Evolutionary conservation across 2,329 filamentous ascomycete species (phyloP).

Genomic region (Ustilaginoidea virens): DNA sequence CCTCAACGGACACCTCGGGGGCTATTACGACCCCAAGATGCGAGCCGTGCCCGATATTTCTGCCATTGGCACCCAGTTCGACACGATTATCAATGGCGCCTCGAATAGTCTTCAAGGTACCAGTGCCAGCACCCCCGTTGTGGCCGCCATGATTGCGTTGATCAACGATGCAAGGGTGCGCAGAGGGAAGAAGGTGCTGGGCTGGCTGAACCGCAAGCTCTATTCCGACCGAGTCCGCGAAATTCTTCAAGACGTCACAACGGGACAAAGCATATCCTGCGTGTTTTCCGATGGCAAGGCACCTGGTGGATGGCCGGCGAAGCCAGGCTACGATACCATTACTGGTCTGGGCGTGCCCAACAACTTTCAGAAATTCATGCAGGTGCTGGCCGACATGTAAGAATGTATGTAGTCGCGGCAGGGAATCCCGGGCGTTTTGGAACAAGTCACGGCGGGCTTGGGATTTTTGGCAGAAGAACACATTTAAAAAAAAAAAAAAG

Average conservation of each 20-base stretch:
- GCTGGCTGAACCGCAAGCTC: slow-evolving; percentile 36
- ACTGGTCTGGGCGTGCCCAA: slow-evolving; percentile 33
- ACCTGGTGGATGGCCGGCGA: slow-evolving; percentile 27
- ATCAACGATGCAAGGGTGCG: slow-evolving; percentile 38
- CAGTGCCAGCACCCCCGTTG: slow-evolving; percentile 36
- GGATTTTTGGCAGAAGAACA: too few relatives aligned
- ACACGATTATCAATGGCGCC: slow-evolving; percentile 16
- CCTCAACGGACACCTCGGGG: slow-evolving; percentile 25
- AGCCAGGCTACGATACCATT: slow-evolving; percentile 29
- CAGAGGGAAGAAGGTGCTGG: slow-evolving; percentile 30
- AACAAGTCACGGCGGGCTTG: too few relatives aligned
- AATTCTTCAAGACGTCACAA: slow-evolving; percentile 25
- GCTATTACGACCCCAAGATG: slow-evolving; percentile 28
- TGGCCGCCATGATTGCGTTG: slow-evolving; percentile 37
- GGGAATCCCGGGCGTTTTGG: too few relatives aligned
- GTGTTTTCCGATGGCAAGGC: slow-evolving; percentile 15
- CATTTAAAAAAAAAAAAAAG: too few relatives aligned
- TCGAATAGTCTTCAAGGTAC: slow-evolving; percentile 22
- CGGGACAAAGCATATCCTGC: slow-evolving; percentile 25
- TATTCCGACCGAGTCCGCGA: slow-evolving; percentile 23
- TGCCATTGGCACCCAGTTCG: slow-evolving; percentile 42
- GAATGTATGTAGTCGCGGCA: too few relatives aligned
- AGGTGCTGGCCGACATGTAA: slow-evolving; percentile 15
- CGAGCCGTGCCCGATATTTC: slow-evolving; percentile 36
- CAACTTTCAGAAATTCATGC: slow-evolving; percentile 23